These are phyloP conservation scores for Phytophthora fragariaefolia DNA, from an alignment of 352 stramenopile genomes.

Conservation along the genomic window DNA sequence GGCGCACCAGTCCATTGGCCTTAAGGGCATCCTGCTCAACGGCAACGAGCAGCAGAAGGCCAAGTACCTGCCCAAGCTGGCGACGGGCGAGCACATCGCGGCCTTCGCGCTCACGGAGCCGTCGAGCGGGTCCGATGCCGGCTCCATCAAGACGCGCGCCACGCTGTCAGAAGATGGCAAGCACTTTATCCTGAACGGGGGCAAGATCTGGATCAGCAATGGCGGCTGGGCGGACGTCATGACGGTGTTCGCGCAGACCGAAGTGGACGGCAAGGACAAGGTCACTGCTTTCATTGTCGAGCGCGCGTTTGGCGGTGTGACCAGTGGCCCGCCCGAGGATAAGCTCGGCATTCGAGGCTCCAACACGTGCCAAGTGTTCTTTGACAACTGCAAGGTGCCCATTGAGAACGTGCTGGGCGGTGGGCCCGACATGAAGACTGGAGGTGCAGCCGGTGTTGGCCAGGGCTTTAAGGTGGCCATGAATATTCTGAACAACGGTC, in stretches of 20 bases:
- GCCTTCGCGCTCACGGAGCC: constrained; percentile 92
- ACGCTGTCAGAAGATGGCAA: constrained; percentile 91
- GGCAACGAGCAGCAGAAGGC: constrained; percentile 85
- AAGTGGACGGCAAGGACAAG: constrained; percentile 96
- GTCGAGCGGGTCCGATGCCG: constrained; percentile 90
- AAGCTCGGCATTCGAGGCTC: constrained; percentile 98
- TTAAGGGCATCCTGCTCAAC: constrained; percentile 90
- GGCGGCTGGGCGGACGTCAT: constrained; percentile 96
- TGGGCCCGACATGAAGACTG: constrained; percentile 74
- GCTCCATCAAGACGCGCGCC: constrained; percentile 91
- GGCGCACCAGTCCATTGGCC: constrained; percentile 88
- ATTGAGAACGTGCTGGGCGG: constrained; percentile 92
- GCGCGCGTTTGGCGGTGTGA: constrained; percentile 91
- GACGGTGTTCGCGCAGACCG: constrained; percentile 96
- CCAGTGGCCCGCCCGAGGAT: constrained; percentile 93
- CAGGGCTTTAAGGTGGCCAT: constrained; percentile 94
- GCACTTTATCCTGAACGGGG: constrained; percentile 92
- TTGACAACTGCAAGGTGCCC: constrained; percentile 95
- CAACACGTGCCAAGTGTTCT: constrained; percentile 96
- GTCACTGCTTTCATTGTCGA: constrained; percentile 99
- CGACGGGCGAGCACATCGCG: constrained; percentile 85
- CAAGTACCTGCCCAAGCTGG: constrained; percentile 92
- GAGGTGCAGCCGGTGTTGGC: constrained; percentile 75
- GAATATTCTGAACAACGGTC: constrained; percentile 95
- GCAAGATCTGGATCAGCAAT: constrained; percentile 99